phyloP scores from a whole-genome alignment of 495 filamentous ascomycete genomes.

The Xylaria longipes region DNA sequence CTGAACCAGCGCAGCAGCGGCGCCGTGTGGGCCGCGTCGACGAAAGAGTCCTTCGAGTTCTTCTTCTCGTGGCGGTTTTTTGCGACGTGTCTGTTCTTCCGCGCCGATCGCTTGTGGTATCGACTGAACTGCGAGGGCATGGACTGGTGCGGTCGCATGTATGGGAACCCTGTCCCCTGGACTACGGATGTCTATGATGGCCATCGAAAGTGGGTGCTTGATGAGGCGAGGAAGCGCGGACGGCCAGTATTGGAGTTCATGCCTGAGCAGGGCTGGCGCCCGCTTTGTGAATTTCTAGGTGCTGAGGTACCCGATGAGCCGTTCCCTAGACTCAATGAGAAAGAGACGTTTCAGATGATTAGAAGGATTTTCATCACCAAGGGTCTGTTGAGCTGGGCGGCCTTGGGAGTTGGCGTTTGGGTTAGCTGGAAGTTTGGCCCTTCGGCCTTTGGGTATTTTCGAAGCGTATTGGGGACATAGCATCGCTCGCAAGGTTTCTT shows the following conservation, averaged over 20 bases:
- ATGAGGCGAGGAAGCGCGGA: slow-evolving; percentile 25
- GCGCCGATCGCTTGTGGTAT: slow-evolving; percentile 14
- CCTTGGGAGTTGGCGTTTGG: background rate
- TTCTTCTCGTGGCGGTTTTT: slow-evolving; percentile 29
- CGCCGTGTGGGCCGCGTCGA: slow-evolving; percentile 23
- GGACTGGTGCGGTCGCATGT: background rate
- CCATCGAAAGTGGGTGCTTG: slow-evolving; percentile 29
- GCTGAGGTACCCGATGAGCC: slow-evolving; percentile 17
- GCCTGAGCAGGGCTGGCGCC: slow-evolving; percentile 40
- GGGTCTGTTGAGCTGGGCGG: background rate
- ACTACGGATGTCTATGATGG: slow-evolving; percentile 25
- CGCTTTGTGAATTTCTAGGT: slow-evolving; percentile 40
- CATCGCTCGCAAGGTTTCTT: background rate
- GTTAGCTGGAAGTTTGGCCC: background rate
- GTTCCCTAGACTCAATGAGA: slow-evolving; percentile 41
- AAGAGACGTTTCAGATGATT: background rate
- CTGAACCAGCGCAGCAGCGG: slow-evolving; percentile 37
- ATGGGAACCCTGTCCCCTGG: background rate
- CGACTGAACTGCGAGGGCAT: background rate
- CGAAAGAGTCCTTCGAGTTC: slow-evolving; percentile 26
- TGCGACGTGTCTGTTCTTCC: slow-evolving; percentile 2
- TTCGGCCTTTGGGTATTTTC: background rate
- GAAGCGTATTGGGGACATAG: background rate
- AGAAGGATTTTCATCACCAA: background rate
- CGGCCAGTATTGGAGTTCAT: slow-evolving; percentile 36